Conservation (phyloP, 495 filamentous ascomycete genomes). For the Podospora tetraspora region DNA sequence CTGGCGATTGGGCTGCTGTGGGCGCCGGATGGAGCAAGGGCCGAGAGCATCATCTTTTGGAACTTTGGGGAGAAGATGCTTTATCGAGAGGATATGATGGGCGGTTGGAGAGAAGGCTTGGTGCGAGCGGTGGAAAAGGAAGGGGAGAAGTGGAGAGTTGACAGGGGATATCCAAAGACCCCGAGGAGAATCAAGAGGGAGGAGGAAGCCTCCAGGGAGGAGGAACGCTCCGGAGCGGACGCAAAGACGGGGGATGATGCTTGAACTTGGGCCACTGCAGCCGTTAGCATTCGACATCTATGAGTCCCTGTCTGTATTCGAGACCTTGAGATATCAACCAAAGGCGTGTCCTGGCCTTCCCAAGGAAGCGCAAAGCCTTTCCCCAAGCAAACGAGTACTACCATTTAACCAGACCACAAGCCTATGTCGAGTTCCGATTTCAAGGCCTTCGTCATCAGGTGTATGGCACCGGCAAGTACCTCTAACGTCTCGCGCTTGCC, state of each 20-base stretch:
- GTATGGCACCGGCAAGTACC: too few species aligned
- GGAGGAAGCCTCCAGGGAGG: conserved; percentile 11
- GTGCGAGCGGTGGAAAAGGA: conserved; percentile 11
- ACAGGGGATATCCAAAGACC: conserved; percentile 23
- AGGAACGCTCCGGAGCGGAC: conserved; percentile 1
- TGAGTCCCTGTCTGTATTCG: too few species aligned
- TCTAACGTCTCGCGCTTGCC: too few species aligned
- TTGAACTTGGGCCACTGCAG: not conserved
- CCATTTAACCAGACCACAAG: too few species aligned
- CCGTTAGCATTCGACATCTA: too few species aligned
- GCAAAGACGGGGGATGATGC: not conserved
- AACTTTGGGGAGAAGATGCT: conserved; percentile 11
- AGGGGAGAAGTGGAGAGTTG: conserved; percentile 22
- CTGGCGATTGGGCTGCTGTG: conserved; percentile 47
- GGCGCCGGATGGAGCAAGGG: conserved; percentile 44
- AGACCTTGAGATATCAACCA: too few species aligned
- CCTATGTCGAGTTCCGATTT: too few species aligned
- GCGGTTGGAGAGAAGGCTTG: conserved; percentile 27
- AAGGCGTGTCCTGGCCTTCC: too few species aligned
- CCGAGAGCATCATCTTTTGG: conserved; percentile 36
- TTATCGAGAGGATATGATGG: conserved; percentile 18
- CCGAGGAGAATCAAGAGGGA: conserved; percentile 20
- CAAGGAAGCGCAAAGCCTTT: too few species aligned
- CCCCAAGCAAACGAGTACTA: too few species aligned
- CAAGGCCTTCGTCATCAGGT: too few species aligned